Evolutionary conservation across 2,329 filamentous ascomycete species (phyloP).

Genomic region (Helicocarpus griseus): DNA sequence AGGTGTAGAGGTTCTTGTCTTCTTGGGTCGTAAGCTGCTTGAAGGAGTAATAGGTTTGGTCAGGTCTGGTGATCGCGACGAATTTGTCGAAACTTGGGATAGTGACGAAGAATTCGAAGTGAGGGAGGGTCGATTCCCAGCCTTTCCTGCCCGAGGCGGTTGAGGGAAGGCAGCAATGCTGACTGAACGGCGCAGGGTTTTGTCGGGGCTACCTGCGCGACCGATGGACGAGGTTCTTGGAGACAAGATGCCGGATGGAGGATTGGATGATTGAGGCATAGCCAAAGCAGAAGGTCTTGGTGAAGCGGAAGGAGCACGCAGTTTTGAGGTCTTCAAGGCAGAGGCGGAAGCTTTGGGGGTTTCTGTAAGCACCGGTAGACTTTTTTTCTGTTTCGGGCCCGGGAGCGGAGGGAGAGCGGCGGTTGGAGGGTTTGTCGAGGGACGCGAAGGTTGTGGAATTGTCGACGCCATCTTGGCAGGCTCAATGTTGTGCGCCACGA

Average conservation of each 20-base stretch:
- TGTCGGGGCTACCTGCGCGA: constrained; percentile 48
- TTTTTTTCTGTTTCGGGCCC: constrained; percentile 61
- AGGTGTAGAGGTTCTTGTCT: constrained; percentile 48
- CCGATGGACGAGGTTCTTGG: constrained; percentile 47
- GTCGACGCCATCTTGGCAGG: constrained; percentile 46
- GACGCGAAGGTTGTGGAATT: constrained; percentile 55
- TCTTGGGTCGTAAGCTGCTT: constrained; percentile 39
- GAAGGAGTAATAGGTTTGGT: constrained; percentile 21
- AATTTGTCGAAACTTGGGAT: constrained; percentile 11
- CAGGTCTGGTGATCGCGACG: constrained; percentile 37
- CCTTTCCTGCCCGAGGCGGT: constrained; percentile 60
- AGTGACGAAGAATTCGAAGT: constrained; percentile 24
- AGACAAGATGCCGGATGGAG: constrained; percentile 47
- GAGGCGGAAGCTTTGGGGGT: constrained; percentile 34
- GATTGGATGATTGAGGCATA: constrained; percentile 38
- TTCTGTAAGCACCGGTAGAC: constrained; percentile 41
- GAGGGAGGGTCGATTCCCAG: constrained; percentile 45
- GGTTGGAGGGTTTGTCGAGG: constrained; percentile 56
- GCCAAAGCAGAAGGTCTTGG: constrained; percentile 40
- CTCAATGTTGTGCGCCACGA: neutral
- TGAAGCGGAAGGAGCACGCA: constrained; percentile 51
- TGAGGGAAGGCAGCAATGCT: constrained; percentile 93
- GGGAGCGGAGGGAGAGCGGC: constrained; percentile 66
- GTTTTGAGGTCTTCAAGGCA: constrained; percentile 42
- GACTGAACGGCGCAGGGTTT: constrained; percentile 71